phyloP scores from a whole-genome alignment of 202 grass and related monocot genomes.

The Schoenoplectus tabernaemontani region DNA sequence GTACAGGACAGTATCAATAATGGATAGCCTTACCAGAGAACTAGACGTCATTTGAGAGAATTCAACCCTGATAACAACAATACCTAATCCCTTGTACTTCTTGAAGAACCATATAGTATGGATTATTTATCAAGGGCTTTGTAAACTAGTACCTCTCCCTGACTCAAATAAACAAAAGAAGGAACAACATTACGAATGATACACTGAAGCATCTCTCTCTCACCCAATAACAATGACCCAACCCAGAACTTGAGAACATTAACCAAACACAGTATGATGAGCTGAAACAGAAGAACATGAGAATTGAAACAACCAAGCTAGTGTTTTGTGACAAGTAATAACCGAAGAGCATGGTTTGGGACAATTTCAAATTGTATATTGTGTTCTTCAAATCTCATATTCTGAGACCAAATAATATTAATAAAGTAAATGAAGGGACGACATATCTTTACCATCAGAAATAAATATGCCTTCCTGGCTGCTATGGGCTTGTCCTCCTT shows the following conservation, averaged over 20 bases:
- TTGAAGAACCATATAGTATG: neutral
- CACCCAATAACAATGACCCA: neutral
- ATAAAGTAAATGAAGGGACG: constrained; percentile 19
- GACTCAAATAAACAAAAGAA: neutral
- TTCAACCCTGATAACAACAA: neutral
- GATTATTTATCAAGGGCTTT: neutral
- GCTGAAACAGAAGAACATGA: neutral
- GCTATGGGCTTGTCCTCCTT: constrained; percentile 61
- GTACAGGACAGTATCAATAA: neutral
- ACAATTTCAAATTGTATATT: neutral
- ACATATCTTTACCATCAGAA: constrained; percentile 65
- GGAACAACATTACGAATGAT: neutral
- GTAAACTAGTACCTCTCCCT: neutral
- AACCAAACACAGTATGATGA: neutral
- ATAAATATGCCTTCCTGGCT: constrained; percentile 88
- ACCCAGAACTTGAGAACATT: neutral
- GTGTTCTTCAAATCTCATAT: constrained; percentile 24
- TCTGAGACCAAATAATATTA: constrained; percentile 9
- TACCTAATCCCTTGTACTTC: neutral
- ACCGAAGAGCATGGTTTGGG: neutral
- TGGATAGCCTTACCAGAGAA: neutral
- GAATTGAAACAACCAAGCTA: neutral
- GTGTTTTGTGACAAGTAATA: neutral
- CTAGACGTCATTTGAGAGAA: neutral
- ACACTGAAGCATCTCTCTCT: neutral